Evolutionary conservation across 202 grass and related monocot species (phyloP), one percentile per base, ranked within the genome.

Genomic region (Setaria italica): DNA sequence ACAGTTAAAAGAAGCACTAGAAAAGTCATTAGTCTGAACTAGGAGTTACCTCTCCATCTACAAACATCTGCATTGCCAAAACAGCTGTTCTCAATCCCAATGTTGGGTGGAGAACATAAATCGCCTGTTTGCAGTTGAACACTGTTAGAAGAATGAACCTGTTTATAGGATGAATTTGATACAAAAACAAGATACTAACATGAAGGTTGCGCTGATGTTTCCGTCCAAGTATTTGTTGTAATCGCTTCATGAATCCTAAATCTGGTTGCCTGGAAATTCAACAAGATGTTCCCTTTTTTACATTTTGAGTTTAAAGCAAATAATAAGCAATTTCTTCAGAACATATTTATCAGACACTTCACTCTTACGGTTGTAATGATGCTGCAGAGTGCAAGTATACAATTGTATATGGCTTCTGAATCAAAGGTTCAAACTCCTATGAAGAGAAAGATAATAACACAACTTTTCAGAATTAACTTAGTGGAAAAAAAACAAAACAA

Each of bases 401-500:
- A 86, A 99, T 94, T 55, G 86, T 91, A 66, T 94, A 99, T 71
- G 96, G 91, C 91, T 99, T 99, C 84, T 99, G 93, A 78, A 99
- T 99, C 86, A 99, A 87, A 20, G 93, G 88, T 85, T 99, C 96
- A 89, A 99, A 99, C 88, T 99, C 96, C 96, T 99, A 88, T 42
- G 76, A 83, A 74, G 30, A 45, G 77, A 73, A 73, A 20, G 2
- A 64, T 42, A 42, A 60, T 14, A 42, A 51, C 20, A 46, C 15
- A 57, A n/a, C 2, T 42, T 86, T 78, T 87, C 58, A 84, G 33
- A 59, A 70, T 68, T 33, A 80, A 63, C 34, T 47, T 56, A 53
- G 17, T 25, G 0, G 14, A 42, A 15, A 30, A 19, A 50, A 13
- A 19, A 2, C 20, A 65, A 37, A 39, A 21, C 4, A 82, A 55